A percentile compares a stretch with the other conserved stretches of the same genome.
Conservation (phyloP, 2,329 filamentous ascomycete species). For the Penicillium sp. region DNA sequence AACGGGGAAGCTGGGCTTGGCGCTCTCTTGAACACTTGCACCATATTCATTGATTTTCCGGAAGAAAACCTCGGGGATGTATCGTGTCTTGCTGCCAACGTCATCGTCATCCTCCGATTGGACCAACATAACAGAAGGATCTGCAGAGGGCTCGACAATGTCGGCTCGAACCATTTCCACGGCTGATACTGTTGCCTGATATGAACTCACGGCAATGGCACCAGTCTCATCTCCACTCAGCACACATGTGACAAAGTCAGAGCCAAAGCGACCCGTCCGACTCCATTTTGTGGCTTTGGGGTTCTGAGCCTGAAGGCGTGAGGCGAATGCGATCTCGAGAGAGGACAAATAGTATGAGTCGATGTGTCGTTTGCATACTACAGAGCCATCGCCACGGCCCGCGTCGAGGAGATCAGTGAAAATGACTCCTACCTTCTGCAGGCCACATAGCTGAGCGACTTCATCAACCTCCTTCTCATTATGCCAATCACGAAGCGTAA, state of each 20-base stretch:
- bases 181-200: slow-evolving; percentile 92
- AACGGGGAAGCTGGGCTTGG: slow-evolving; percentile 92
- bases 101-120: slow-evolving; percentile 85
- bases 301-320: slow-evolving; percentile 82
- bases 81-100: slow-evolving; percentile 70
- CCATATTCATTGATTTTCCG: slow-evolving; percentile 95
- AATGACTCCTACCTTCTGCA: slow-evolving; percentile 88
- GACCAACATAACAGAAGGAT: slow-evolving; percentile 91
- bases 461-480: slow-evolving; percentile 81
- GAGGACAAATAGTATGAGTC: slow-evolving; percentile 95
- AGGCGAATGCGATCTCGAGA: slow-evolving; percentile 85
- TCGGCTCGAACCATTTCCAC: slow-evolving; percentile 97
- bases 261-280: slow-evolving; percentile 89
- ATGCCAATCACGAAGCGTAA: slow-evolving; percentile 82
- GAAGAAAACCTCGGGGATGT: slow-evolving; percentile 98
- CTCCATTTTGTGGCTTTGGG: slow-evolving; percentile 96
- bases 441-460: slow-evolving; percentile 77
- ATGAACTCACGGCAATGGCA: slow-evolving; percentile 85
- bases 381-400: slow-evolving; percentile 78
- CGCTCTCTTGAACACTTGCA: slow-evolving; percentile 93
- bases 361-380: slow-evolving; percentile 91
- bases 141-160: slow-evolving; percentile 91
- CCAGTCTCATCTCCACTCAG: slow-evolving; percentile 90
- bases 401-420: slow-evolving; percentile 90
- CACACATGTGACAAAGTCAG: slow-evolving; percentile 95